These are phyloP conservation scores for Torrubiella hemipterigena DNA, from an alignment of 2,329 filamentous ascomycete genomes.

Conservation along the genomic window DNA sequence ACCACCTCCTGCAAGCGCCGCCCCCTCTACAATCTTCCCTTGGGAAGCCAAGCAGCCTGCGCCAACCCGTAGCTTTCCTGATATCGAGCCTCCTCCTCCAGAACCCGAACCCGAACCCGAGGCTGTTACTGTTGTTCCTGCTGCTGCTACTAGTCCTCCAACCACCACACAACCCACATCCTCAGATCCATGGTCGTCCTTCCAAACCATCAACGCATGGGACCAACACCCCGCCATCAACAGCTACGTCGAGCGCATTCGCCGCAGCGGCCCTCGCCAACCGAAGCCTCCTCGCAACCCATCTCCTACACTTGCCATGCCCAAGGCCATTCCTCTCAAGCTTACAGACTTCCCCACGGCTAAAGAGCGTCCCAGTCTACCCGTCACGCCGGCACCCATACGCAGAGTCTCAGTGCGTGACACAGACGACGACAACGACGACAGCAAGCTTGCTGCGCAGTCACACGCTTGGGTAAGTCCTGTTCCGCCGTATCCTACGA, in stretches of 20 bases:
- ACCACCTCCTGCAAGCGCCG: slow-evolving; percentile 40
- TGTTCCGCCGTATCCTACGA: no score
- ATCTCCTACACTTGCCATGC: neutral
- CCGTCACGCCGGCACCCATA: slow-evolving; percentile 79
- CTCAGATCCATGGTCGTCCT: slow-evolving; percentile 59
- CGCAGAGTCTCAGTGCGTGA: slow-evolving; percentile 16
- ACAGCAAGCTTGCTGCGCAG: no score
- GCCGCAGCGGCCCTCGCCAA: slow-evolving; percentile 12
- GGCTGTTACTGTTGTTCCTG: neutral
- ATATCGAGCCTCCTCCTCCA: slow-evolving; percentile 13
- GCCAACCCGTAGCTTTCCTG: slow-evolving; percentile 49
- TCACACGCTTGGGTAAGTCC: no score
- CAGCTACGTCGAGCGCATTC: slow-evolving; percentile 60
- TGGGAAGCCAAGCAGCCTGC: slow-evolving; percentile 66
- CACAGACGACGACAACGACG: no score
- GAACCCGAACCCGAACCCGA: slow-evolving; percentile 16
- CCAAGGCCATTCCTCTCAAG: slow-evolving; percentile 27
- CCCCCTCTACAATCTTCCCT: slow-evolving; percentile 66
- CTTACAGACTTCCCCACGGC: slow-evolving; percentile 82
- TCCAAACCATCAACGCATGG: slow-evolving; percentile 78
- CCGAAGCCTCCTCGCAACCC: neutral
- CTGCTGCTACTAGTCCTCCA: slow-evolving; percentile 3
- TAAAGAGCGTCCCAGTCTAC: slow-evolving; percentile 72
- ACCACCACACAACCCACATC: slow-evolving; percentile 16
- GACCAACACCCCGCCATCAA: slow-evolving; percentile 83